Base-by-base conservation (phyloP, 352 stramenopile genomes). In the Albugo candida region DNA sequence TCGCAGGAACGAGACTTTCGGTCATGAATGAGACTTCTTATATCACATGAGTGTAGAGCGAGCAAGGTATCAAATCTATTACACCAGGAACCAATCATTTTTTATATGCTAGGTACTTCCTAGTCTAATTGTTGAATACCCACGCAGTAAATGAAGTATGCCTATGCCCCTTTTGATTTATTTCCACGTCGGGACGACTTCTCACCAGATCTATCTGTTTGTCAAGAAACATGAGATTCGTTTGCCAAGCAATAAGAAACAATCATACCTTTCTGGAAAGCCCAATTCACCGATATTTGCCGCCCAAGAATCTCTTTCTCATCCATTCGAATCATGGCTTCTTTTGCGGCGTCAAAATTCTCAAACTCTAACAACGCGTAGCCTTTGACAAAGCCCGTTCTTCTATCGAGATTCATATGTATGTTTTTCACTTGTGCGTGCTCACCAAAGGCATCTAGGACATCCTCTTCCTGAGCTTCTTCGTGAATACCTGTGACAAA, bases 321-420 rank as follows among this genome's bases (percentile, higher is more conserved):
- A 56, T 97, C 86, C 70, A 98, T 81, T 40, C 86, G 80, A 45
- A 83, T 72, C 59, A 95, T 96, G 11, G 87, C 84, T 35, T 77
- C 63, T 54, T 92, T 81, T 13, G 87, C 87, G 46, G 88, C 83
- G n/a, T 92, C 73, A 50, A 91, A 93, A 12, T 83, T 65, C 49
- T 83, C 80, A 47, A 94, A 97, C 61, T 97, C 88, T 35, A 98
- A 72, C 16, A 97, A 68, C 38, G 87, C 88, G 61, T 97, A 98
- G 19, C 91, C 85, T 62, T 97, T 97, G 36, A 96, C 83, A 58
- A 97, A 96, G 36, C 94, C 93, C 21, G 91, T 96, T 51, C 84
- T 75, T 46, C 92, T 67, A 63, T 98, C 92, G 24, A 97, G 59
- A 55, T 97, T 97, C 61, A 98, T 63, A 62, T 97, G 83, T 56